Conservation (phyloP, 2,329 filamentous ascomycete species). For the Aureobasidium leucospermi region DNA sequence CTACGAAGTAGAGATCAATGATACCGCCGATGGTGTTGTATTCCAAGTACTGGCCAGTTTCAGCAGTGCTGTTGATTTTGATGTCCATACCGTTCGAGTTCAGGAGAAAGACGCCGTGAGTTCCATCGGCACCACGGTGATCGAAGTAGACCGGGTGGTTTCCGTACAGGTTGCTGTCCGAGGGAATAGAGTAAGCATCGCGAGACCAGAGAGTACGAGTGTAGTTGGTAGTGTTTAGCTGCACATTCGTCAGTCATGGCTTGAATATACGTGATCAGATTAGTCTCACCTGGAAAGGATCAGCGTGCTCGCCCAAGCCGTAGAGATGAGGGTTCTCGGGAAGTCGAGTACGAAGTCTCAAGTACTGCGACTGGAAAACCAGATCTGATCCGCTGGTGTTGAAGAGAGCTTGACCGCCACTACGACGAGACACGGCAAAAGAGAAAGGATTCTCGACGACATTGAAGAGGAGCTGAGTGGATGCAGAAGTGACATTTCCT, state of each 20-base stretch:
- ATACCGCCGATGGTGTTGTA: conserved; percentile 74
- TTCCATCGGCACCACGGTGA: conserved; percentile 51
- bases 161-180: conserved; percentile 61
- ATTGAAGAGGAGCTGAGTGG: conserved; percentile 38
- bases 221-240: conserved; percentile 59
- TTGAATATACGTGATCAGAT: conserved; percentile 15
- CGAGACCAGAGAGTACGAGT: conserved; percentile 58
- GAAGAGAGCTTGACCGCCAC: conserved; percentile 55
- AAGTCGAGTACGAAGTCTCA: conserved; percentile 63
- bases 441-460: conserved; percentile 55
- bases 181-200: conserved; percentile 55
- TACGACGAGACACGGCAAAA: conserved; percentile 55
- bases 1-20: conserved; percentile 55
- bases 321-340: conserved; percentile 65
- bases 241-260: conserved; percentile 38
- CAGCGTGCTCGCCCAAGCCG: conserved; percentile 70
- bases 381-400: conserved; percentile 60
- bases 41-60: conserved; percentile 61
- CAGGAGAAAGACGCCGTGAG: conserved; percentile 59
- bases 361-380: conserved; percentile 71
- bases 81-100: conserved; percentile 73
- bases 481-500: conserved; percentile 18
- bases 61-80: conserved; percentile 57
- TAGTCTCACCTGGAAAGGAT: conserved; percentile 38
- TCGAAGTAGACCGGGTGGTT: conserved; percentile 71